Percentiles rank a stretch among this genome's conserved stretches.
phyloP scores from a whole-genome alignment of 768 basidiomycete genomes.

The Suillus weaverae region DNA sequence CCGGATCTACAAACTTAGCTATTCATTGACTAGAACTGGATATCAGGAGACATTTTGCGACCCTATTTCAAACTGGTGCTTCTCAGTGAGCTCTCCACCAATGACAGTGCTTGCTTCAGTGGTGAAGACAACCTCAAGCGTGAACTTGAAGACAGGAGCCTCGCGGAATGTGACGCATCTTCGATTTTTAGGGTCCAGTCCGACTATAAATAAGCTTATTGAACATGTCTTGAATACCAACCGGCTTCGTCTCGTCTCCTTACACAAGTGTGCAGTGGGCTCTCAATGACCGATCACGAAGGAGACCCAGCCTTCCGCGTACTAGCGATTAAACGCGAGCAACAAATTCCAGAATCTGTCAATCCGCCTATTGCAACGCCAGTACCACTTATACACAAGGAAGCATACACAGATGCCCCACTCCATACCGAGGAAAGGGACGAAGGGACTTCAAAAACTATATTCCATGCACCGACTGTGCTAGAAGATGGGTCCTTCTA shows the following conservation, averaged over 20 bases:
- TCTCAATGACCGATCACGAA: neutral
- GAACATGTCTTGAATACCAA: neutral
- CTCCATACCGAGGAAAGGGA: too few species aligned
- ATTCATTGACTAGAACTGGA: neutral
- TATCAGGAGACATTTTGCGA: neutral
- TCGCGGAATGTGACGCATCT: neutral
- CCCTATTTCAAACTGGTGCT: neutral
- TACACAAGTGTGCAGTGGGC: neutral
- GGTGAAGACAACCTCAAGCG: neutral
- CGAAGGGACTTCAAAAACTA: neutral
- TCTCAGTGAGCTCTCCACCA: neutral
- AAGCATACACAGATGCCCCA: neutral
- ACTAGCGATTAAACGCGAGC: neutral
- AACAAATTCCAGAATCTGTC: neutral
- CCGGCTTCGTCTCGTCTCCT: neutral
- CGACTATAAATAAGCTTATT: neutral
- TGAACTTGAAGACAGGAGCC: neutral
- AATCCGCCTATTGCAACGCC: neutral
- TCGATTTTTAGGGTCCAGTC: neutral
- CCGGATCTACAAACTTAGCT: neutral
- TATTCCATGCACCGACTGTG: neutral
- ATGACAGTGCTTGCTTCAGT: neutral
- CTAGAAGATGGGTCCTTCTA: slow-evolving; percentile 12
- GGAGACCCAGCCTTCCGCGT: neutral
- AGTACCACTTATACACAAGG: neutral